Percentiles rank a stretch among this genome's conserved stretches.
These are phyloP conservation scores for Salix suchowensis DNA, from an alignment of 345 rosid species.

Conservation along the genomic window DNA sequence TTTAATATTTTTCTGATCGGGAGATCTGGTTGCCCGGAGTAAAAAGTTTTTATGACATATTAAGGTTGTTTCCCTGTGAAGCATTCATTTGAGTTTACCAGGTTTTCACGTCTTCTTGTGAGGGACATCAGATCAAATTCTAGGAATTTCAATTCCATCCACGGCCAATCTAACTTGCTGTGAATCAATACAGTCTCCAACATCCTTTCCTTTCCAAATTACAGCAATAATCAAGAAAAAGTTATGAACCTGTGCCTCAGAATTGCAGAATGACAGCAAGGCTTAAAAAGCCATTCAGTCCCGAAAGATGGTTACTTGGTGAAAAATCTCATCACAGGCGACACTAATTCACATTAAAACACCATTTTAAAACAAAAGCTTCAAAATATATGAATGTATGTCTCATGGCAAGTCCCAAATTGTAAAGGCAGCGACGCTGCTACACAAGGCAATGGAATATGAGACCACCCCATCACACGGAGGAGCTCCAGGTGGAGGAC, in stretches of 20 bases:
- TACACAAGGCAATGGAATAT: constrained; percentile 1
- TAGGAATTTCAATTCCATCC: not conserved
- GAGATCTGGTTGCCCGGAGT: too few relatives aligned
- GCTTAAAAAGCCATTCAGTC: constrained; percentile 47
- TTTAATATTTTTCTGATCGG: too few relatives aligned
- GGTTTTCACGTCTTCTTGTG: not conserved
- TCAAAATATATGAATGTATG: not conserved
- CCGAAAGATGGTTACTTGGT: constrained; percentile 47
- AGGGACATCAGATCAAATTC: not conserved
- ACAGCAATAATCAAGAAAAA: not conserved
- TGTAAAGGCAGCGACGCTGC: constrained; percentile 1
- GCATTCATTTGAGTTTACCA: not conserved
- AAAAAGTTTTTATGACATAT: too few relatives aligned
- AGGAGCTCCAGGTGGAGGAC: not conserved
- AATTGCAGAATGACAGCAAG: constrained; percentile 51
- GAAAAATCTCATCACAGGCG: constrained; percentile 35
- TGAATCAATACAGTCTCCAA: too few relatives aligned
- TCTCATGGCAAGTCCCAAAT: not conserved
- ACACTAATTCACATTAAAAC: not conserved
- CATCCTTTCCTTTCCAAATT: too few relatives aligned
- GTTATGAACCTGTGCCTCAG: constrained; percentile 30
- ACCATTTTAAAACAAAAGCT: not conserved
- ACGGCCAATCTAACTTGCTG: too few relatives aligned
- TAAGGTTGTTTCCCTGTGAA: not conserved
- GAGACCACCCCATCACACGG: not conserved